Percentiles rank a stretch among this genome's conserved stretches.
Conservation (phyloP, 73 alveolate genomes). For the Paramecium sonneborni region DNA sequence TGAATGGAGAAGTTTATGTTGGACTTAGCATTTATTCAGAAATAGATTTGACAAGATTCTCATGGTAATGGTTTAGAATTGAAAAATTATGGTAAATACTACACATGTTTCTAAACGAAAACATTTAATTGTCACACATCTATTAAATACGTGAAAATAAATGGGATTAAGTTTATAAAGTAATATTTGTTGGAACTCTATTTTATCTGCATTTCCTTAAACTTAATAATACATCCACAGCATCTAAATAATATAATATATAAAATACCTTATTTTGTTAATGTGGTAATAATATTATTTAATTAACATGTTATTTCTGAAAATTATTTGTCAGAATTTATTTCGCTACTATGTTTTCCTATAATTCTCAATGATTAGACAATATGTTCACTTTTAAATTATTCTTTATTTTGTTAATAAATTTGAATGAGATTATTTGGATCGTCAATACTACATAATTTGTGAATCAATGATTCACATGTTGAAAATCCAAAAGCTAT, state of each 20-base stretch:
- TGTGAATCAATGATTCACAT: not conserved
- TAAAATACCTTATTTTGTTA: not conserved
- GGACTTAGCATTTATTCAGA: not conserved
- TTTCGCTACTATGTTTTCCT: not conserved
- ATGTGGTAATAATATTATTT: not conserved
- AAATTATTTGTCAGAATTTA: not conserved
- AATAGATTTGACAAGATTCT: not conserved
- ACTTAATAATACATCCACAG: slow-evolving; percentile 1
- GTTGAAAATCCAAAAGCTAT: slow-evolving; percentile 7
- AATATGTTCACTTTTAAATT: slow-evolving; percentile 2
- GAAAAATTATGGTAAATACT: not conserved
- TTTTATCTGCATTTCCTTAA: not conserved
- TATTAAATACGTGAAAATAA: not conserved
- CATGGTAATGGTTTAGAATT: not conserved
- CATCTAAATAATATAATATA: not conserved
- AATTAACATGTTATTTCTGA: not conserved
- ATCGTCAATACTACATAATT: not conserved
- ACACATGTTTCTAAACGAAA: not conserved
- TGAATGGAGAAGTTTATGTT: not conserved
- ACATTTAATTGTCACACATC: not conserved
- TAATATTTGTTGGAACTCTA: not conserved
- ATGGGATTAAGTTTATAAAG: not conserved
- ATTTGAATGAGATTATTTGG: not conserved
- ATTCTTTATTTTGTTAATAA: not conserved
- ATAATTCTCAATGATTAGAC: not conserved